phyloP scores from a whole-genome alignment of 192 early-diverging fungal genomes.

The Mortierella antarctica region DNA sequence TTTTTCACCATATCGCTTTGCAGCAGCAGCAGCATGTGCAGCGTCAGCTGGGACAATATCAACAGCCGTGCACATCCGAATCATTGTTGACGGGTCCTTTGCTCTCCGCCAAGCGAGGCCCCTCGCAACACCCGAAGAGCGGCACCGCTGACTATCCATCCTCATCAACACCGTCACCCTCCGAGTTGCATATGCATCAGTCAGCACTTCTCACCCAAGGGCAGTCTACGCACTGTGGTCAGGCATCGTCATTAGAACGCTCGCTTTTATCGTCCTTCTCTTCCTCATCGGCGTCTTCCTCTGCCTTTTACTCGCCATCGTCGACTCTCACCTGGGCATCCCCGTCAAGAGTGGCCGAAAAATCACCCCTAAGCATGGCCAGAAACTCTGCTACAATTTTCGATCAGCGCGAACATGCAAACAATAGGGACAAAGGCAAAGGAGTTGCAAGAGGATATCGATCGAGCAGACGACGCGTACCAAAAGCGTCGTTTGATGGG shows the following conservation, averaged over 20 bases:
- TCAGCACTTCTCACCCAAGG: not conserved
- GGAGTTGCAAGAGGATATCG: slow-evolving; percentile 10
- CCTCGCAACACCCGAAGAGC: not conserved
- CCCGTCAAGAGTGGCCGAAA: not conserved
- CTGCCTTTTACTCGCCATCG: slow-evolving; percentile 15
- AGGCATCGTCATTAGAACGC: not conserved
- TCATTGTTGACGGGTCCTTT: not conserved
- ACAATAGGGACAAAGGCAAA: slow-evolving; percentile 14
- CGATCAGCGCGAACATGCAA: not conserved
- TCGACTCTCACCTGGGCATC: slow-evolving; percentile 36
- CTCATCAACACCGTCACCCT: not conserved
- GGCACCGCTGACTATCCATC: not conserved
- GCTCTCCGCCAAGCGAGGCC: not conserved
- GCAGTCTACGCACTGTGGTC: not conserved
- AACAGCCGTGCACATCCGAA: not conserved
- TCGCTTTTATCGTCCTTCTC: not conserved
- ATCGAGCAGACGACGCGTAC: not conserved
- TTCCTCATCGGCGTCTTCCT: slow-evolving; percentile 5
- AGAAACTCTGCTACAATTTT: slow-evolving; percentile 1
- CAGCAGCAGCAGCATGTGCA: slow-evolving; percentile 8
- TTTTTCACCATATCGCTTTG: slow-evolving; percentile 16
- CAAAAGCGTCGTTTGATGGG: slow-evolving; percentile 20
- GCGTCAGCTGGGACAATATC: not conserved
- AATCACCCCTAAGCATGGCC: not conserved
- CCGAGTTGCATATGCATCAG: not conserved